These are phyloP conservation scores for Trichoderma pleuroti DNA, from an alignment of 2,329 filamentous ascomycete species.

Conservation along the genomic window DNA sequence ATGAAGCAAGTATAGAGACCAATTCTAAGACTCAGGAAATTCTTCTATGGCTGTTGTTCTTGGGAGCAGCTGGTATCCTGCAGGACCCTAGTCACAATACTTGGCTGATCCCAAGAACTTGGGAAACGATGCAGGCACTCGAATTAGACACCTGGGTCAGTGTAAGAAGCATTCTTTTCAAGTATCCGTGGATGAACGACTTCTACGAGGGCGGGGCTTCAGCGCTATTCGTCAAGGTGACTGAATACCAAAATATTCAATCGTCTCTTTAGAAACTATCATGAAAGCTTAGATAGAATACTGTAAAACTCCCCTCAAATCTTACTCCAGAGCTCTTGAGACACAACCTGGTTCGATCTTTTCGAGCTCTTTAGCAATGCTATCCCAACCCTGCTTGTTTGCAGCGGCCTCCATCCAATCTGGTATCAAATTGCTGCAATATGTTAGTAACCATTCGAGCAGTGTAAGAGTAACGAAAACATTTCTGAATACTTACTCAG, in stretches of 20 bases:
- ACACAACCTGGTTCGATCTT: background rate
- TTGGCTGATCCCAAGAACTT: background rate
- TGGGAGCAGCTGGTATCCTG: background rate
- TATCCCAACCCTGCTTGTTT: background rate
- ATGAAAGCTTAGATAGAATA: background rate
- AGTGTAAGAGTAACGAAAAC: background rate
- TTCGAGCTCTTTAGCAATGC: background rate
- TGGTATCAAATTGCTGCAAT: background rate
- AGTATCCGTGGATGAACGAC: background rate
- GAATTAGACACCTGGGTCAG: background rate
- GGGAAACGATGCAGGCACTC: background rate
- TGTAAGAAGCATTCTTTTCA: background rate
- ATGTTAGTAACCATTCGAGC: background rate
- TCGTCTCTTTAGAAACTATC: background rate
- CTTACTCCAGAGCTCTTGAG: background rate
- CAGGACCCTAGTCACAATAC: background rate
- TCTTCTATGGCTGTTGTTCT: background rate
- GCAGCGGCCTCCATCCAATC: background rate
- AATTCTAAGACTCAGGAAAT: background rate
- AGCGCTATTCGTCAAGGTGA: background rate
- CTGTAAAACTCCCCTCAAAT: background rate
- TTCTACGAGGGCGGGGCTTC: background rate
- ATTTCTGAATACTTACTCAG: constrained; percentile 25
- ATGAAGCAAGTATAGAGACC: background rate
- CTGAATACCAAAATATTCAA: background rate